Evolutionary conservation across 805 yeast genomes (phyloP).

Genomic region (Saccharomycopsis fermentans): DNA sequence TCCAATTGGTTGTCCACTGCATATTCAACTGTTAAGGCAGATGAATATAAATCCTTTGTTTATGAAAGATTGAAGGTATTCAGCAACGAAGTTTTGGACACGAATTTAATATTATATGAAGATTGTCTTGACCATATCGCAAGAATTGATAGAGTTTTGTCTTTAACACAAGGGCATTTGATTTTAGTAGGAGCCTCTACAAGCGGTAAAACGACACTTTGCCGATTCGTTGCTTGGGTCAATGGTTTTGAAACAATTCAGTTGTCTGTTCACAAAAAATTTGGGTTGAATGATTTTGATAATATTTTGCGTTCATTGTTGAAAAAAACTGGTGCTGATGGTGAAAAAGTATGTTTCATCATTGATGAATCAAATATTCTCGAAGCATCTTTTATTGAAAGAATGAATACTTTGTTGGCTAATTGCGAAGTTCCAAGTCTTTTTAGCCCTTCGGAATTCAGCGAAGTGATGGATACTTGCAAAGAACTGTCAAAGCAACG

Average conservation of each 20-base stretch:
- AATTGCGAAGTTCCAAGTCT: constrained; percentile 89
- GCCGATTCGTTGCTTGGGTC: constrained; percentile 85
- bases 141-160: constrained; percentile 69
- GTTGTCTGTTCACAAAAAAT: constrained; percentile 45
- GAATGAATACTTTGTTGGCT: constrained; percentile 89
- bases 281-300: constrained; percentile 57
- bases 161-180: constrained; percentile 84
- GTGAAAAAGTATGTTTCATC: constrained; percentile 58
- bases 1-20: constrained; percentile 65
- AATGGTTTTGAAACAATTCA: constrained; percentile 60
- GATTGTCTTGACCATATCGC: constrained; percentile 66
- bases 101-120: constrained; percentile 51
- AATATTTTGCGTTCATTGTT: constrained; percentile 46
- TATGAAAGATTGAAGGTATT: constrained; percentile 56
- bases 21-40: constrained; percentile 45
- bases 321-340: constrained; percentile 38
- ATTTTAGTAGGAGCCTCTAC: constrained; percentile 76
- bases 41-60: constrained; percentile 44
- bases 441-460: constrained; percentile 64
- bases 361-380: constrained; percentile 73
- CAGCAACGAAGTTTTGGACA: constrained; percentile 67
- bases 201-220: constrained; percentile 68
- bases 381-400: constrained; percentile 72
- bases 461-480: constrained; percentile 42
- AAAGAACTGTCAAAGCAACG: constrained; percentile 44